A percentile compares a stretch with the other conserved stretches of the same genome.
Evolutionary conservation across 2,329 filamentous ascomycete genomes (phyloP).

Genomic region (Claviceps sorghi): DNA sequence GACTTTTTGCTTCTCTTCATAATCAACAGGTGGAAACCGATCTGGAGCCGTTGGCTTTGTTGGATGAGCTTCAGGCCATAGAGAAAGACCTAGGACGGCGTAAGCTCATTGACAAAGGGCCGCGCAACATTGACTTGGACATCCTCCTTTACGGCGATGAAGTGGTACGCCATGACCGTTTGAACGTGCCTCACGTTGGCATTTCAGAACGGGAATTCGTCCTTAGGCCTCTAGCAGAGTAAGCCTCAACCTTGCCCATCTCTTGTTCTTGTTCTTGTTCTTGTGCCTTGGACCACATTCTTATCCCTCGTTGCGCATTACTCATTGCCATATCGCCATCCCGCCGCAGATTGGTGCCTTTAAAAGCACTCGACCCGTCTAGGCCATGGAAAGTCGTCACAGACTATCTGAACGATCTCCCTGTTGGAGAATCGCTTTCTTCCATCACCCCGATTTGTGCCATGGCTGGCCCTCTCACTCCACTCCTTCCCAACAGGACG

Average conservation of each 20-base stretch:
- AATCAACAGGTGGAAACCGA: slow-evolving; percentile 58
- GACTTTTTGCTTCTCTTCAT: not conserved
- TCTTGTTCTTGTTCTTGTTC: no score
- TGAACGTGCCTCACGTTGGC: slow-evolving; percentile 71
- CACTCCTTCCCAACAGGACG: slow-evolving; percentile 40
- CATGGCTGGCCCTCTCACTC: slow-evolving; percentile 36
- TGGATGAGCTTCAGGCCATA: slow-evolving; percentile 72
- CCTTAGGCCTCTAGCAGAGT: slow-evolving; percentile 72
- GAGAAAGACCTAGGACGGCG: slow-evolving; percentile 65
- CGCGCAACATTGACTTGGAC: slow-evolving; percentile 87
- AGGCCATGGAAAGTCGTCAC: slow-evolving; percentile 46
- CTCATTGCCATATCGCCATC: not conserved
- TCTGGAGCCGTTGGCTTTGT: slow-evolving; percentile 57
- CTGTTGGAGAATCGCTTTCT: slow-evolving; percentile 35
- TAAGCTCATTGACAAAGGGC: slow-evolving; percentile 84
- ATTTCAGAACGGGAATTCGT: slow-evolving; percentile 93
- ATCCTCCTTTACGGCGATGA: slow-evolving; percentile 69
- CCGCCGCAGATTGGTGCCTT: slow-evolving; percentile 36
- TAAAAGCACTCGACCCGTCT: slow-evolving; percentile 34
- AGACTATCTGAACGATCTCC: slow-evolving; percentile 47
- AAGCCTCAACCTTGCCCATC: slow-evolving; percentile 14
- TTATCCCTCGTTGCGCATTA: not conserved
- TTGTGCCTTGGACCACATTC: not conserved
- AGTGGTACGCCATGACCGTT: slow-evolving; percentile 49
- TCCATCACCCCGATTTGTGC: slow-evolving; percentile 42